Evolutionary conservation across 768 basidiomycete species (phyloP).

Genomic region (Lactarius trivialis): DNA sequence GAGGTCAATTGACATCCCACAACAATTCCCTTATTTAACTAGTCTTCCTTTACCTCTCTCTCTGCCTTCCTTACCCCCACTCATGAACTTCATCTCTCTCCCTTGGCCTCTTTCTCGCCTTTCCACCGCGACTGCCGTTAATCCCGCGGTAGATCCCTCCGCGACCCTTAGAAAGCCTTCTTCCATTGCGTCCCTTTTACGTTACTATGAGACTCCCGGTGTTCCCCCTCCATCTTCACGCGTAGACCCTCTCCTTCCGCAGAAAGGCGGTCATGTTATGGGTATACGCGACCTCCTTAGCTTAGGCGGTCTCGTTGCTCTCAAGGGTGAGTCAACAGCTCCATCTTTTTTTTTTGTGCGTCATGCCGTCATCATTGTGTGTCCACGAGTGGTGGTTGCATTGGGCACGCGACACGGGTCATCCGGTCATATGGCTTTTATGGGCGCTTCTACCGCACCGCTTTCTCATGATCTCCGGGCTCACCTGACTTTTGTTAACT

Average conservation of each 20-base stretch:
- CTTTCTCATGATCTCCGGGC: neutral
- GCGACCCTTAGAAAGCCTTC: conserved; percentile 3
- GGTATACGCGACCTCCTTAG: conserved; percentile 68
- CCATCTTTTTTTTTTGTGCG: neutral
- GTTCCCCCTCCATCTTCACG: conserved; percentile 68
- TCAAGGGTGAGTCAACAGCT: conserved; percentile 16
- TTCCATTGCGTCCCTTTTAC: conserved; percentile 19
- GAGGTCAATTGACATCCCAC: neutral
- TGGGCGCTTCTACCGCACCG: conserved; percentile 1
- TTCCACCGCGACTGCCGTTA: neutral
- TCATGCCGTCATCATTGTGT: neutral
- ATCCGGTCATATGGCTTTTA: neutral
- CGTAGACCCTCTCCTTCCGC: conserved; percentile 60
- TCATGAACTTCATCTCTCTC: conserved; percentile 16
- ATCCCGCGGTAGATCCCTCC: neutral
- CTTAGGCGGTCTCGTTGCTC: conserved; percentile 44
- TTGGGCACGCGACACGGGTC: conserved; percentile 6
- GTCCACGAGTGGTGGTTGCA: neutral
- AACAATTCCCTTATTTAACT: neutral
- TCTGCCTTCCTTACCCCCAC: neutral
- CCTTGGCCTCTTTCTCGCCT: conserved; percentile 27
- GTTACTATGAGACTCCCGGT: conserved; percentile 59
- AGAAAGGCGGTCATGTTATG: conserved; percentile 46
- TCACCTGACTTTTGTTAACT: conserved; percentile 28
- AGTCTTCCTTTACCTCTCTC: neutral